phyloP scores from a whole-genome alignment of 208 protist genomes.

The Acanthamoeba lugdunensis region DNA sequence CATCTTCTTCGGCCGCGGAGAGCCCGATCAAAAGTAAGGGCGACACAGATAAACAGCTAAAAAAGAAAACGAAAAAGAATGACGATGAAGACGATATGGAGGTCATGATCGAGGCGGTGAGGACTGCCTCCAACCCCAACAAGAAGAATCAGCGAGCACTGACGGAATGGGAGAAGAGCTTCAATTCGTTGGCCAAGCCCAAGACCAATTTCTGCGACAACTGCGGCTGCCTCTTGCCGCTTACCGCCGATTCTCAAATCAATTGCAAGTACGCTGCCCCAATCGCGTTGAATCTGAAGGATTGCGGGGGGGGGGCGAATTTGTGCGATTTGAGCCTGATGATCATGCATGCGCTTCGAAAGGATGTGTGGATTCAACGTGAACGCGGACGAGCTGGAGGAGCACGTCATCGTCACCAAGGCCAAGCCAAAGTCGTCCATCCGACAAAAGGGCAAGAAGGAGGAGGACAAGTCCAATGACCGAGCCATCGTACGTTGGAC shows the following conservation, averaged over 20 bases:
- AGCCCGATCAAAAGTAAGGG: background rate
- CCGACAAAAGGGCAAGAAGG: constrained; percentile 40
- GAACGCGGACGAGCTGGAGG: constrained; percentile 36
- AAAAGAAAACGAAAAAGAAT: constrained; percentile 35
- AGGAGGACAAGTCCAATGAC: background rate
- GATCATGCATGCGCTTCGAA: background rate
- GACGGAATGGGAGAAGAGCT: constrained; percentile 25
- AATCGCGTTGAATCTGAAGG: background rate
- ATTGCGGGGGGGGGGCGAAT: background rate
- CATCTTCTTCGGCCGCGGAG: no score
- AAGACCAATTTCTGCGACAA: constrained; percentile 53
- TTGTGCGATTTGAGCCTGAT: background rate
- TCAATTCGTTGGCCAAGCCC: constrained; percentile 45
- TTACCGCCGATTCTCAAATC: constrained; percentile 18
- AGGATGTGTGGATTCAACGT: constrained; percentile 19
- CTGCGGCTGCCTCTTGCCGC: constrained; percentile 38
- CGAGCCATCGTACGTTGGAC: constrained; percentile 16
- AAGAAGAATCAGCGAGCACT: background rate
- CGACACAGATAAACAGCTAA: background rate
- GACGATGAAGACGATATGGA: background rate
- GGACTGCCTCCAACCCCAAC: background rate
- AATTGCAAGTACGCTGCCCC: background rate
- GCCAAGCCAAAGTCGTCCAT: constrained; percentile 46
- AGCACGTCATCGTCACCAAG: constrained; percentile 32
- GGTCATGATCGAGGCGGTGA: background rate